These are phyloP conservation scores for Beauveria sp. DNA, from an alignment of 2,329 filamentous ascomycete genomes.

Conservation along the genomic window DNA sequence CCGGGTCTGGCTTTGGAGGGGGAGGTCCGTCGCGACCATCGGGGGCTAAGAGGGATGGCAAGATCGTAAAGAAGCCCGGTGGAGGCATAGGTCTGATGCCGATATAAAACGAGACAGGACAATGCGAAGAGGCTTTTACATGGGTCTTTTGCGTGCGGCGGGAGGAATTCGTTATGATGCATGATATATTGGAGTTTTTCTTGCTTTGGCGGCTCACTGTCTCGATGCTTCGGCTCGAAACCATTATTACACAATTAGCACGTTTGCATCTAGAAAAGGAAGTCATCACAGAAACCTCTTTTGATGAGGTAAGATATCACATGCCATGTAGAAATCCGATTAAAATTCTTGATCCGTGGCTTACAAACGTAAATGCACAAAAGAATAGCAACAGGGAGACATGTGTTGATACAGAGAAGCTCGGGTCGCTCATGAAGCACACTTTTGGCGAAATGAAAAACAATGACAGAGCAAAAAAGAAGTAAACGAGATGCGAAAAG, in stretches of 20 bases:
- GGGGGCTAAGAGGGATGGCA: conserved; percentile 21
- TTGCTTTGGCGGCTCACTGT: neutral
- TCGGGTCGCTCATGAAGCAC: too few species aligned
- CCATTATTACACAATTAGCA: neutral
- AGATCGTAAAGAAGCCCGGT: conserved; percentile 25
- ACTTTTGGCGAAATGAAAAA: too few species aligned
- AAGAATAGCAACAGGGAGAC: too few species aligned
- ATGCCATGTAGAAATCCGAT: neutral
- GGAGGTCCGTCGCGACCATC: neutral
- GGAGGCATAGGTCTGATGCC: conserved; percentile 33
- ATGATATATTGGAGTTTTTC: conserved; percentile 6
- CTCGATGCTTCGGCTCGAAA: neutral
- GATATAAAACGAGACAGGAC: conserved; percentile 17
- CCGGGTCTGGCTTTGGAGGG: conserved; percentile 10
- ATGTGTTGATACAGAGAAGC: too few species aligned
- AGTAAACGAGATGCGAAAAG: neutral
- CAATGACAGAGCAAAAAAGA: too few species aligned
- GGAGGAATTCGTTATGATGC: neutral
- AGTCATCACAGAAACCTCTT: neutral
- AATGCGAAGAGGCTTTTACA: neutral
- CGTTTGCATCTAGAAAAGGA: neutral
- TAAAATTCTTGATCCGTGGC: neutral
- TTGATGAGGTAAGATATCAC: neutral
- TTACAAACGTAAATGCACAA: too few species aligned
- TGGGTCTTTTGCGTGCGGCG: neutral